phyloP scores from a whole-genome alignment of 2,329 filamentous ascomycete species.

The Colletotrichum melonis region DNA sequence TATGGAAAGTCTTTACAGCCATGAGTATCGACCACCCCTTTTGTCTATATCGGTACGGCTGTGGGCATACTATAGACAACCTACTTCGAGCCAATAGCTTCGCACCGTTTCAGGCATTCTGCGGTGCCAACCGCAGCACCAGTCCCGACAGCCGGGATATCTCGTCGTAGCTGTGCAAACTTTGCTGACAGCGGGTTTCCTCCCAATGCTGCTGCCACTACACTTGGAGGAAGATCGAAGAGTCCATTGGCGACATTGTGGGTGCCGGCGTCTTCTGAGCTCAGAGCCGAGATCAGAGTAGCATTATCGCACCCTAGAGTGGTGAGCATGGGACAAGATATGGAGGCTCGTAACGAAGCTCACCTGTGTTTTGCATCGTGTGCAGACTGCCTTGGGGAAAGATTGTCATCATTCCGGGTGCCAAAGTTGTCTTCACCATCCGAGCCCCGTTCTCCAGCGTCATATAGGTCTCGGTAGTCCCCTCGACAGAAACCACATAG shows the following conservation, averaged over 20 bases:
- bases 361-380: constrained; percentile 62
- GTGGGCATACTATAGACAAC: background rate
- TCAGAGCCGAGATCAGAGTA: constrained; percentile 60
- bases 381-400: constrained; percentile 61
- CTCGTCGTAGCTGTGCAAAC: constrained; percentile 30
- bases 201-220: constrained; percentile 57
- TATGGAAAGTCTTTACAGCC: background rate
- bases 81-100: constrained; percentile 11
- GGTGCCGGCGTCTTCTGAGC: constrained; percentile 61
- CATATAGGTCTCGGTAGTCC: constrained; percentile 64
- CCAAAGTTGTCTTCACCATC: constrained; percentile 52
- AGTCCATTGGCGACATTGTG: constrained; percentile 57
- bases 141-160: constrained; percentile 37
- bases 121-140: constrained; percentile 35
- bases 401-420: constrained; percentile 58
- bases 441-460: constrained; percentile 61
- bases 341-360: constrained; percentile 23
- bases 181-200: constrained; percentile 38
- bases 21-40: background rate
- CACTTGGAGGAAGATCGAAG: constrained; percentile 52
- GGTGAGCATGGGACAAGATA: background rate
- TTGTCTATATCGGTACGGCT: background rate
- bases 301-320: constrained; percentile 58
- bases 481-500: constrained; percentile 57
- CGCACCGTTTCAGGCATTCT: constrained; percentile 33